Evolutionary conservation across 768 basidiomycete species (phyloP), one percentile per base, ranked within the genome.

Genomic region (Kwoniella pini): DNA sequence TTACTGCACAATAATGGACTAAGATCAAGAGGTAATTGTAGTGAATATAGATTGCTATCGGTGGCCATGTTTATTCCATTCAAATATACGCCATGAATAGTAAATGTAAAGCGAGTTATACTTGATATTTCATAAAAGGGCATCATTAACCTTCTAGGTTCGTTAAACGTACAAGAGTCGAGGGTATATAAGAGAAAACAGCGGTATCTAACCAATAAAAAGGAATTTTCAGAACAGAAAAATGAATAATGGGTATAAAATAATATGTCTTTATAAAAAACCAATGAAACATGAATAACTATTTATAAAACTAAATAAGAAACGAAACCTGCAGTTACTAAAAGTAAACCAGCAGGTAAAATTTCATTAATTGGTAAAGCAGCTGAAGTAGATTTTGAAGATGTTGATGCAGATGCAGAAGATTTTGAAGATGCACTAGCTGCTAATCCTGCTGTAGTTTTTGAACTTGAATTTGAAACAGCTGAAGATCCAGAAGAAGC

Each of bases 301-400:
- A 7, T 4, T 66, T 57, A 70, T 10, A 67, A 51, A 27, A 61
- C 63, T 38, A 65, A 21, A 52, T 67, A 70, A n/a, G 59, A 57
- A 15, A 60, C 67, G 24, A 64, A 42, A 24, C 61, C 66, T 28
- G 44, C 53, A 17, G 68, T 49, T 39, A 54, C 57, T n/a, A 56
- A 49, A 42, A 60, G 44, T 30, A 65, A 12, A 39, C 53, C 52
- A 12, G 57, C 69, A 21, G 69, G 66, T 27, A 60, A 43, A 30
- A 50, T 51, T 28, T 59, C 58, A 15, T 49, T 17, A 5, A 54
- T 40, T 24, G 43, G 46, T n/a, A 60, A 49, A 24, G 63, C 63
- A 11, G 53, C 53, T 15, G 28, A 21, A 33, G 45, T 24, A 12
- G 45, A 21, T 33, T 46, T 49, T 9, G 56, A 40, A 21, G 27